Evolutionary conservation across 306 rosid species (phyloP).

Genomic region (Alnus rubra): DNA sequence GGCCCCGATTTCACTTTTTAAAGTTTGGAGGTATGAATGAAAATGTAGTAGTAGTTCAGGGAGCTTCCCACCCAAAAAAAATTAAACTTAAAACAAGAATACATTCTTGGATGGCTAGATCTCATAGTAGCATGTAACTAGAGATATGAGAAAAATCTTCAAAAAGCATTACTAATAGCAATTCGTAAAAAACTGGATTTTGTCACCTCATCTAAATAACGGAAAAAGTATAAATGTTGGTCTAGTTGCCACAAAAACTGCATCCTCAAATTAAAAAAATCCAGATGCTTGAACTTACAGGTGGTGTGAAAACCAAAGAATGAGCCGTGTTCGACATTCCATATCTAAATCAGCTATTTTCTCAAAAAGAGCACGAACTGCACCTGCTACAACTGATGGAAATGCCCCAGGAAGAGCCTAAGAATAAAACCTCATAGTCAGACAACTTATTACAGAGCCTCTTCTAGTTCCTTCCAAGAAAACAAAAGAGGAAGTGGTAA

Average conservation of each 20-base stretch:
- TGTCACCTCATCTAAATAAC: neutral
- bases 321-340: conserved; percentile 95
- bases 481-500: conserved; percentile 23
- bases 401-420: conserved; percentile 99
- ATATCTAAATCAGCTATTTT: conserved; percentile 91
- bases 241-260: conserved; percentile 6
- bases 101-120: neutral
- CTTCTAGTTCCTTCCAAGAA: conserved; percentile 6
- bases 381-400: conserved; percentile 98
- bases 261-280: conserved; percentile 18
- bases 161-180: neutral
- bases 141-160: neutral
- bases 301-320: conserved; percentile 99
- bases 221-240: neutral
- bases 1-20: no score
- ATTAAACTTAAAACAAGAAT: no score
- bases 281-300: conserved; percentile 57
- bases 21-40: no score
- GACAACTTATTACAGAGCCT: conserved; percentile 22
- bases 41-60: no score
- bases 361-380: conserved; percentile 93
- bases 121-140: neutral
- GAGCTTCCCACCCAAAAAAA: no score
- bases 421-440: conserved; percentile 31
- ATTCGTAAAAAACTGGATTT: neutral